Conservation (phyloP, 257 asterid species). For the Solanum appendiculatum region DNA sequence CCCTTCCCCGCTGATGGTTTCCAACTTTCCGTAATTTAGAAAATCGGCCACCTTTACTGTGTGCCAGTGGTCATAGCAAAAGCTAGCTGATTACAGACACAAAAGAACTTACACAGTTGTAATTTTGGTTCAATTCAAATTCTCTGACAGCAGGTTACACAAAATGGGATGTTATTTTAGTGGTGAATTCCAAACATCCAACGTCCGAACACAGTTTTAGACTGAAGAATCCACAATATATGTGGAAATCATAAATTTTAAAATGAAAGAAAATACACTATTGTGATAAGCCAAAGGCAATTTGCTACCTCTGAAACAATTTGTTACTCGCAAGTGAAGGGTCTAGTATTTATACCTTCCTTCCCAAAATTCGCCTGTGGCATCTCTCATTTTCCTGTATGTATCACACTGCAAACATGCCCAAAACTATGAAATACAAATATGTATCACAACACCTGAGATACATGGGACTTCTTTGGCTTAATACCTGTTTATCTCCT, state of each 20-base stretch:
- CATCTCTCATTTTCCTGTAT: slow-evolving; percentile 84
- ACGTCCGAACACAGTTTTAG: neutral
- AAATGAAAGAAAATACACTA: neutral
- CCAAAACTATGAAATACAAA: neutral
- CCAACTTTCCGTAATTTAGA: neutral
- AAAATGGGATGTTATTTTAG: neutral
- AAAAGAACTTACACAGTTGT: neutral
- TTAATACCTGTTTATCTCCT: slow-evolving; percentile 73
- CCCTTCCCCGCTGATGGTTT: neutral
- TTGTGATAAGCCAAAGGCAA: neutral
- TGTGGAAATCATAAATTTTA: neutral
- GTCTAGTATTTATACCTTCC: slow-evolving; percentile 51
- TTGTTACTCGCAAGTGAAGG: neutral
- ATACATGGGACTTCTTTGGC: neutral
- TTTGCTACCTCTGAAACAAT: neutral
- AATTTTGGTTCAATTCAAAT: neutral
- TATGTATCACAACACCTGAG: neutral
- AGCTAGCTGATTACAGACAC: neutral
- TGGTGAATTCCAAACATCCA: neutral
- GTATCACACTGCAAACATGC: slow-evolving; percentile 64
- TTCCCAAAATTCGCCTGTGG: slow-evolving; percentile 87
- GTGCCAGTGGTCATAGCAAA: neutral
- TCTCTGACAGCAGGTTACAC: neutral
- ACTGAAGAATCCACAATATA: neutral
- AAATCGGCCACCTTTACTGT: neutral